Evolutionary conservation across 2,329 filamentous ascomycete species (phyloP), one percentile per base, ranked within the genome.

Genomic region (Grosmannia serpens): DNA sequence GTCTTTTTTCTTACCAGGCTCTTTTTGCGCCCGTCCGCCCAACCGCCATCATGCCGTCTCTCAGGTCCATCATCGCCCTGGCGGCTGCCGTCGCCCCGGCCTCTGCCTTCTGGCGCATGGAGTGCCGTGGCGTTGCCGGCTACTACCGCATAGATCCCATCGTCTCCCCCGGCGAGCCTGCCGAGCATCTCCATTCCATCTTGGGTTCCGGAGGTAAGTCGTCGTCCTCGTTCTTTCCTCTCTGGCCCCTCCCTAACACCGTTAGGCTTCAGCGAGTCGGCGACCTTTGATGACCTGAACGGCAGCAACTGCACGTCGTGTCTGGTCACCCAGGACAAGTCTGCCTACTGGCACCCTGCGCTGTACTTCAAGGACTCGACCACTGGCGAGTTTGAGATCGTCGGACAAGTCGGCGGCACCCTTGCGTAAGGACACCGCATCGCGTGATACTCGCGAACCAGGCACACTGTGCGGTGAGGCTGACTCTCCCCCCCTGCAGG

Each of bases 31-130:
- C 24, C 8, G 38, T 47, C 27, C n/a, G 1, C 20, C 27, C 22
- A 1, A 9, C 5, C 31, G 4, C 27, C n/a, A 33, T 1, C 22
- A 56, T 51, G 46, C 15, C 46, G 8, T 35, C 44, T 11, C 10
- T 56, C 10, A 33, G 5, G 8, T 24, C 33, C 5, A 4, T 58
- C 20, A 55, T 62, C 47, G 22, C 62, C 53, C 24, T 63, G 58
- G 56, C 62, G 35, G 52, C 60, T 8, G 55, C 55, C 46, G 41
- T 57, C 38, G 22, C 46, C n/a, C 60, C 63, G 56, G 62, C 60
- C 58, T 41, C 52, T 65, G 91, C 87, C 60, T 96, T 96, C 73
- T 96, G 89, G 89, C 89, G 91, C 69, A 88, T 96, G 80, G 87
- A 89, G 66, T 96, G 90, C 72, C 86, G 82, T 64, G 85, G 84